These are phyloP conservation scores for Cytospora mali DNA, from an alignment of 2,329 filamentous ascomycete genomes.

Conservation along the genomic window DNA sequence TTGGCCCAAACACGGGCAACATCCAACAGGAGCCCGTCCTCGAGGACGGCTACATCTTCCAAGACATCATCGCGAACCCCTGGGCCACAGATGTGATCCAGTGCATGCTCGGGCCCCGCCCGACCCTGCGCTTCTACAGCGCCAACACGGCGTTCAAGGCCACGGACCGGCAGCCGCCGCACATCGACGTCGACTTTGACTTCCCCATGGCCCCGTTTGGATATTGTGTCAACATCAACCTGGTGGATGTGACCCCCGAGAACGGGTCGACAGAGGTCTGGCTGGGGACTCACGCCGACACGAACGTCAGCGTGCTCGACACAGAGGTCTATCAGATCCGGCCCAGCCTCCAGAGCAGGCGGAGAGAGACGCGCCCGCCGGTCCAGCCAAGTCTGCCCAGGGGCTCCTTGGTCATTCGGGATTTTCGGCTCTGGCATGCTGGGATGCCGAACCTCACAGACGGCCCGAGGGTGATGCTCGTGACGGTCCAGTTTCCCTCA, in stretches of 20 bases:
- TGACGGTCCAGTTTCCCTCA: conserved; percentile 41
- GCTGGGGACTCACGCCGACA: conserved; percentile 50
- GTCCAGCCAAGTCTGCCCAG: conserved; percentile 45
- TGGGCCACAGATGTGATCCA: conserved; percentile 40
- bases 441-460: conserved; percentile 50
- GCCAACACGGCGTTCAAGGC: conserved; percentile 45
- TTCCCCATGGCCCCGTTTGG: conserved; percentile 52
- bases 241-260: conserved; percentile 46
- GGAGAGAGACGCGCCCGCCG: conserved; percentile 38
- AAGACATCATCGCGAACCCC: conserved; percentile 33
- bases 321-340: conserved; percentile 34
- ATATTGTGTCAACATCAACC: conserved; percentile 49
- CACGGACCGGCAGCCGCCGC: conserved; percentile 42
- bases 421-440: conserved; percentile 53
- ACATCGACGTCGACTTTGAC: conserved; percentile 47
- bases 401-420: conserved; percentile 48
- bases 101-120: conserved; percentile 42
- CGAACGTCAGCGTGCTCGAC: conserved; percentile 36
- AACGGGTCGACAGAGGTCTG: conserved; percentile 56
- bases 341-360: conserved; percentile 36
- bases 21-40: conserved; percentile 32
- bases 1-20: conserved; percentile 24
- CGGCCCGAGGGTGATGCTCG: conserved; percentile 48
- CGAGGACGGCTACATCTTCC: conserved; percentile 30
- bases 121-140: conserved; percentile 42